Evolutionary conservation across 768 basidiomycete species (phyloP), one percentile per base, ranked within the genome.

Genomic region (Lactarius psammicola): DNA sequence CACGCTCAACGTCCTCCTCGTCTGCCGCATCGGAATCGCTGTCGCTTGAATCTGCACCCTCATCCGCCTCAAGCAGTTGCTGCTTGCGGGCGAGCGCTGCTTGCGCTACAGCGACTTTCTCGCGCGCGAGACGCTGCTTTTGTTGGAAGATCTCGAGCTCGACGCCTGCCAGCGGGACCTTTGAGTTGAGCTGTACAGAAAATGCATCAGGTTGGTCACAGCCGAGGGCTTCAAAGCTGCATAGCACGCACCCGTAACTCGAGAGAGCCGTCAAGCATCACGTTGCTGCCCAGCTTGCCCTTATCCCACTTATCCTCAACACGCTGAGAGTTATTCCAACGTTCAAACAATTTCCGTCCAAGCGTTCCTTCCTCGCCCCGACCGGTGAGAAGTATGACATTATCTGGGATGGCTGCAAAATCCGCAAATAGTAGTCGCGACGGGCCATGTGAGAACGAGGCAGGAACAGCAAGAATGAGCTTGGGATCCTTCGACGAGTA

Each of bases 11-110:
- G 66, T 81, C 82, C 68, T 80, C 79, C 69, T 90, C 90, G 36
- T 88, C 85, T 62, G 87, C 87, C 1, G 81, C 80, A 65, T 89
- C 90, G 0, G 85, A 87, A 63, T 78, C 89, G 6, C 83, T 85
- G 63, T 89, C 93, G 40, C 84, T 89, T 54, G 92, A 93, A 73
- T 94, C 92, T 70, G 78, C 82, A 33, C 87, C 94, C 73, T 94
- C 94, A 73, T 96, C 95, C 0, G 95, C 96, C 78, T 98, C 95
- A 26, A 97, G 83, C 81, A 97, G 88, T 38, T 90, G 86, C 71
- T 93, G 91, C 60, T 87, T 89, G 38, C 94, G 87, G 18, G 84
- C 91, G 58, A 91, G 79, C 0, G 88, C 88, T 4, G 92, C 95
- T 77, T 94, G 89, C 56, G 92, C 87, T 0, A 91, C 93, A 0